These are phyloP conservation scores for Xylaria sp. DNA, from an alignment of 2,329 filamentous ascomycete genomes.

Conservation along the genomic window DNA sequence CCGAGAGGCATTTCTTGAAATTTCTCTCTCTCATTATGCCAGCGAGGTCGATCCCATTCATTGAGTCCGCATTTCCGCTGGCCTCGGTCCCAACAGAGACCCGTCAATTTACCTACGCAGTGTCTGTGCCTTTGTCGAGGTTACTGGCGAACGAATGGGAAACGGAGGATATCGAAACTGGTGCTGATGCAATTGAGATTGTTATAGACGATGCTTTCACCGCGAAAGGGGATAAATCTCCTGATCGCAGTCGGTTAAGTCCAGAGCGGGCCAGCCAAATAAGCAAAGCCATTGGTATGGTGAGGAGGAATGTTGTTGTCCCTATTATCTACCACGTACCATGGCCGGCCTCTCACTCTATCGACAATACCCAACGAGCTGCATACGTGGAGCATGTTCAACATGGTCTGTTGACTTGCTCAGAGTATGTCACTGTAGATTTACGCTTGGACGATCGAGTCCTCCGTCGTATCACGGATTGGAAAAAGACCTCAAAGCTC, in stretches of 20 bases:
- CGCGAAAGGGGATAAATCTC: background rate
- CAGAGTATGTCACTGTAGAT: conserved; percentile 73
- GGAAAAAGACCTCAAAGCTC: conserved; percentile 67
- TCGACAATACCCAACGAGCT: conserved; percentile 43
- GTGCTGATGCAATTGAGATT: conserved; percentile 74
- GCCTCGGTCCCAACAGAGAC: conserved; percentile 70
- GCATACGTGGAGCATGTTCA: conserved; percentile 67
- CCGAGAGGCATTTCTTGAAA: conserved; percentile 75
- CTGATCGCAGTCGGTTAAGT: conserved; percentile 8
- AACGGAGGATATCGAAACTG: conserved; percentile 73
- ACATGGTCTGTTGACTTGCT: conserved; percentile 70
- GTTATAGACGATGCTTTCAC: conserved; percentile 54
- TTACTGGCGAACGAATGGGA: conserved; percentile 66
- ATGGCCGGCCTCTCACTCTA: conserved; percentile 46
- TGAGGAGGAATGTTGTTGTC: conserved; percentile 71
- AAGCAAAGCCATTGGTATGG: conserved; percentile 67
- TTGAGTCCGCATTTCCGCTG: conserved; percentile 73
- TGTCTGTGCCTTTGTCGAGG: conserved; percentile 69
- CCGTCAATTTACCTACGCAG: conserved; percentile 73
- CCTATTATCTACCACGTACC: conserved; percentile 67
- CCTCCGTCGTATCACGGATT: conserved; percentile 61
- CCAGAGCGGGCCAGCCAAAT: conserved; percentile 60
- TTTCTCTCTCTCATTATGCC: conserved; percentile 72
- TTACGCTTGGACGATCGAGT: conserved; percentile 64
- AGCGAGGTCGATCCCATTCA: conserved; percentile 64